Evolutionary conservation across 139 green algal genomes (phyloP).

Genomic region (Bryopsis sp.): DNA sequence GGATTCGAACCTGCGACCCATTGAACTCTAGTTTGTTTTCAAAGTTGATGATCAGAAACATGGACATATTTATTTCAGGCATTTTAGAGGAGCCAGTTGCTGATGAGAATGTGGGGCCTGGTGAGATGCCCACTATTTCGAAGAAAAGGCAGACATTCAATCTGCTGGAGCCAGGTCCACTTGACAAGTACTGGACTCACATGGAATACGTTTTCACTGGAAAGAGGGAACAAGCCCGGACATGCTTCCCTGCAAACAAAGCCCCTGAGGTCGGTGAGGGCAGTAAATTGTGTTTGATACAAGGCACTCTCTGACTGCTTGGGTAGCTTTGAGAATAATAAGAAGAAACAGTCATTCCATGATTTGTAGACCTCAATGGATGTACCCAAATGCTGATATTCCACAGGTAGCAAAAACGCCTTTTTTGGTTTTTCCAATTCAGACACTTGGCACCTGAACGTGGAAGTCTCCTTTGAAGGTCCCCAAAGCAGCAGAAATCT

Average conservation of each 20-base stretch:
- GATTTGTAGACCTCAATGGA: background rate
- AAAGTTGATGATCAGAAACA: background rate
- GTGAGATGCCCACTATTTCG: background rate
- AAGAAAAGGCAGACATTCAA: background rate
- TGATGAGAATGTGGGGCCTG: background rate
- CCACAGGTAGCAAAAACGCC: background rate
- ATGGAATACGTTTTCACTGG: slow-evolving; percentile 15
- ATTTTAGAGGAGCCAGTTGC: background rate
- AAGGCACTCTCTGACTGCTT: background rate
- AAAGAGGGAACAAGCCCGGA: background rate
- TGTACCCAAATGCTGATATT: background rate
- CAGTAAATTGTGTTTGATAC: background rate
- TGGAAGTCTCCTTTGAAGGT: background rate
- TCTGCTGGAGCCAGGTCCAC: background rate
- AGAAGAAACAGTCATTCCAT: background rate
- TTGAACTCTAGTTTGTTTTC: background rate
- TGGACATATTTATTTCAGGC: background rate
- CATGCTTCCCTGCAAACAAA: slow-evolving; percentile 3
- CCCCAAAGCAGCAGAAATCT: background rate
- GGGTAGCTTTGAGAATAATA: background rate
- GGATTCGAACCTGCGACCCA: no score
- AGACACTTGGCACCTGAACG: background rate
- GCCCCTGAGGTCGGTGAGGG: slow-evolving; percentile 1
- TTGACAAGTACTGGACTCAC: slow-evolving; percentile 11
- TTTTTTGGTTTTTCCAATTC: background rate